Base-by-base conservation (phyloP, 2,329 filamentous ascomycete genomes). In the Colletotrichum musicola region DNA sequence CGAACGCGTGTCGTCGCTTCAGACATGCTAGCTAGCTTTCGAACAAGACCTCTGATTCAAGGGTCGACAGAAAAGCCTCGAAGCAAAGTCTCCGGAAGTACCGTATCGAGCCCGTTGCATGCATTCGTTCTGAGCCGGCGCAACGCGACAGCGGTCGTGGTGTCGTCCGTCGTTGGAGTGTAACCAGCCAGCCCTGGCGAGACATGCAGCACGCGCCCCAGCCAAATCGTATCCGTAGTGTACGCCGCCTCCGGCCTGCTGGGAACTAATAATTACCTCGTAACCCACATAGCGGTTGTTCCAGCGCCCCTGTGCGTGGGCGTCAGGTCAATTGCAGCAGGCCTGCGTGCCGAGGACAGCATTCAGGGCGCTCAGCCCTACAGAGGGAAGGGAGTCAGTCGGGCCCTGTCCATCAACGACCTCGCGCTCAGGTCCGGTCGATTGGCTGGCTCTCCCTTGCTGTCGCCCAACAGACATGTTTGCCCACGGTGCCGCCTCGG, bases 311-410 rank as follows among this genome's bases (percentile, higher is more conserved):
- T 27, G 54, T 59, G 55, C 49, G 42, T 69, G 40, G 6, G 40
- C 16, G 16, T 42, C 40, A 42, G 16, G 40, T 22, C 47, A 42
- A 51, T 40, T 27, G 50, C 42, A 42, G 35, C 49, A 14, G 51
- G 56, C 25, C 40, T 61, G 50, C 55, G 49, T 50, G 30, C 56
- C 35, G 40, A 30, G n/a, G 25, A 42, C 4, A 51, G 22, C n/a
- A 57, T 46, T 55, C 55, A 66, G 40, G 62, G 44, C 62, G 50
- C 42, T 65, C 66, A 69, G 66, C 66, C 66, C 44, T 66, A 69
- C 46, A 46, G 47, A 30, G 38, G 20, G 56, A 22, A 61, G 25
- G 22, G 13, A 18, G 22, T 25, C 22, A 46, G 30, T 35, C 22
- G 22, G 22, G 4, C 22, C 22, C 30, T 35, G 7, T 35, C 6